A percentile compares a stretch with the other conserved stretches of the same genome.
These are phyloP conservation scores for Dinochytrium kinnereticum DNA, from an alignment of 371 early-diverging fungal genomes.

Conservation along the genomic window DNA sequence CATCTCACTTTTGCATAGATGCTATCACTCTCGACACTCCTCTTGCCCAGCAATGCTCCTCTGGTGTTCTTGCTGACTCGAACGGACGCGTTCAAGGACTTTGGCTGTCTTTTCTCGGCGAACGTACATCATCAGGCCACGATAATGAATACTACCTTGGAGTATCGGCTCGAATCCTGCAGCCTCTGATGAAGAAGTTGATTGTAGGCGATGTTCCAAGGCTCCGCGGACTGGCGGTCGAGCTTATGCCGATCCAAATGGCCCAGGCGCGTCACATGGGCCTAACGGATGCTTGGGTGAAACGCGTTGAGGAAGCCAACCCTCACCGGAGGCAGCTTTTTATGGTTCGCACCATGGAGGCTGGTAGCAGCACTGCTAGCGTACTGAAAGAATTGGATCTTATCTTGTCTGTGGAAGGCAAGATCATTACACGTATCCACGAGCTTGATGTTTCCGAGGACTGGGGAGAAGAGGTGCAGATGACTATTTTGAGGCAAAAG, in stretches of 20 bases:
- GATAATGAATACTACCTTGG: conserved; percentile 80
- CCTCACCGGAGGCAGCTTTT: conserved; percentile 73
- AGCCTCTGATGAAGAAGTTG: conserved; percentile 38
- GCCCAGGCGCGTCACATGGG: conserved; percentile 83
- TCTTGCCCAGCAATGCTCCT: conserved; percentile 78
- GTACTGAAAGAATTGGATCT: conserved; percentile 82
- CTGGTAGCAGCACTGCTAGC: conserved; percentile 63
- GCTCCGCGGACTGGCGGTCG: conserved; percentile 68
- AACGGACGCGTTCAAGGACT: conserved; percentile 76
- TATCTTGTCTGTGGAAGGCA: conserved; percentile 77
- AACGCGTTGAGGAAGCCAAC: conserved; percentile 73
- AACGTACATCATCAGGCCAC: conserved; percentile 67
- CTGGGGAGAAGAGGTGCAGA: conserved; percentile 53
- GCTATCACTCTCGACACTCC: conserved; percentile 89
- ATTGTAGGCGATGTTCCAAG: conserved; percentile 45
- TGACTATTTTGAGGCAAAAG: conserved; percentile 73
- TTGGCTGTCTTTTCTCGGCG: conserved; percentile 86
- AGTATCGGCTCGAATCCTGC: conserved; percentile 64
- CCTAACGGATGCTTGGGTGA: conserved; percentile 74
- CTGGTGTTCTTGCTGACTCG: conserved; percentile 81
- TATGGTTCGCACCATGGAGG: conserved; percentile 73
- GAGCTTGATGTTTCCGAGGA: conserved; percentile 69
- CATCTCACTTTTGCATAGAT: conserved; percentile 49
- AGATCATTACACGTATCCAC: conserved; percentile 69
- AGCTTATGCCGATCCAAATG: conserved; percentile 76